Evolutionary conservation across 2,329 filamentous ascomycete species (phyloP).

Genomic region (Diaporthe citrichinensis): DNA sequence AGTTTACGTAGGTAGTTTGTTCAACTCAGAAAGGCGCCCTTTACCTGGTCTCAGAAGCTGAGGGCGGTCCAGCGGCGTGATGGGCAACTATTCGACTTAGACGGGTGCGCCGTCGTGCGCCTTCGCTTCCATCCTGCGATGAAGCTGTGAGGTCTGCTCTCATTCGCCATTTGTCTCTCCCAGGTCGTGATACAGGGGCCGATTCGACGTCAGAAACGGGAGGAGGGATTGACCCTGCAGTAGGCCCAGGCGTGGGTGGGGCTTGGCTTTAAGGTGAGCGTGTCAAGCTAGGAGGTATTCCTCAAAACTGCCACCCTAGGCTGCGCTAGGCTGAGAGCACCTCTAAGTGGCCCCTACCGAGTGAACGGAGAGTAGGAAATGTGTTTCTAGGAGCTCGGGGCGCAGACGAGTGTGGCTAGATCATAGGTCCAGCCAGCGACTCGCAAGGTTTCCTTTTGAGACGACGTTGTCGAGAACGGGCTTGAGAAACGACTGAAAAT

Average conservation of each 20-base stretch:
- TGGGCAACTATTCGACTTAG: neutral
- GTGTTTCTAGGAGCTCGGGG: constrained; percentile 29
- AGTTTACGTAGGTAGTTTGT: no score
- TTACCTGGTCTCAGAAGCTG: neutral
- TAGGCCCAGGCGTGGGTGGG: constrained; percentile 12
- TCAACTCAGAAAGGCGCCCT: neutral
- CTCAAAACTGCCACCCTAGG: constrained; percentile 13
- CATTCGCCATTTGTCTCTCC: neutral
- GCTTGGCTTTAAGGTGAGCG: constrained; percentile 29
- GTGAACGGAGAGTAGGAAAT: constrained; percentile 18
- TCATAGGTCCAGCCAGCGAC: constrained; percentile 1
- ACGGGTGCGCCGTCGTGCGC: neutral
- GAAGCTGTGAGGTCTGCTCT: neutral
- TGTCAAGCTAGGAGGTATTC: constrained; percentile 26
- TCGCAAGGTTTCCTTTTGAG: constrained; percentile 28
- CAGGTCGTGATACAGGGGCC: constrained; percentile 29
- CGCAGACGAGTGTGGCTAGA: constrained; percentile 28
- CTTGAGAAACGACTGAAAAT: constrained; percentile 15
- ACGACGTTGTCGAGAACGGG: constrained; percentile 6
- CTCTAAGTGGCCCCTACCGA: constrained; percentile 3
- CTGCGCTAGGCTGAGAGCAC: neutral
- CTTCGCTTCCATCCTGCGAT: neutral
- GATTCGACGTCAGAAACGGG: constrained; percentile 6
- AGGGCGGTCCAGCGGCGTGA: neutral
- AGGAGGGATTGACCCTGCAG: constrained; percentile 22